These are phyloP conservation scores for Dovyalis caffra DNA, from an alignment of 345 rosid genomes.

Conservation along the genomic window DNA sequence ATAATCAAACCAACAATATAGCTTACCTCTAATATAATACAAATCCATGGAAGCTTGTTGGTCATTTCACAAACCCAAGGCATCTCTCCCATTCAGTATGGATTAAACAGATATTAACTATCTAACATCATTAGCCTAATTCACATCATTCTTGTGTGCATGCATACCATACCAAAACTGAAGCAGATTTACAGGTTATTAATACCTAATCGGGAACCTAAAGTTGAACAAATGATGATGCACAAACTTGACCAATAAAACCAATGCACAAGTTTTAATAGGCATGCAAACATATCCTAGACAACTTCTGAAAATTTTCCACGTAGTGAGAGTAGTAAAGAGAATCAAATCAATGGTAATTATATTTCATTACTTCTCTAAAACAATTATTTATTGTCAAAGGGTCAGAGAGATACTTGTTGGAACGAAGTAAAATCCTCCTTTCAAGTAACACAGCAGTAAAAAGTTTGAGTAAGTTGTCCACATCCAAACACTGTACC, in stretches of 20 bases:
- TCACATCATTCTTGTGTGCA: not conserved
- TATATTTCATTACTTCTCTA: not conserved
- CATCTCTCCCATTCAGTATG: not conserved
- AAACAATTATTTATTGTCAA: not conserved
- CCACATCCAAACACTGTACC: constrained; percentile 91
- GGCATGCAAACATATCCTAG: not conserved
- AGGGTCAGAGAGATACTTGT: constrained; percentile 56
- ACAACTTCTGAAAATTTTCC: not conserved
- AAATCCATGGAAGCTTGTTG: not conserved
- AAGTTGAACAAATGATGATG: not conserved
- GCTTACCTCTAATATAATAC: not conserved
- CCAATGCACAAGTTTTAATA: not conserved
- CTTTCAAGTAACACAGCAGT: constrained; percentile 92
- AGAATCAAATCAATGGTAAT: constrained; percentile 1
- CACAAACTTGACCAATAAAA: not conserved
- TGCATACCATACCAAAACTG: not conserved
- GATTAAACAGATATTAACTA: not conserved
- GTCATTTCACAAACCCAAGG: not conserved
- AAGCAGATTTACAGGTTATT: not conserved
- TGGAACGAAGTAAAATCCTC: constrained; percentile 88
- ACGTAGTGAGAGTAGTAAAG: not conserved
- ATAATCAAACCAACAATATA: not conserved
- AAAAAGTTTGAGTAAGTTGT: constrained; percentile 85
- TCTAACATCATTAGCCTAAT: not conserved
- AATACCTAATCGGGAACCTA: not conserved